Base-by-base conservation (phyloP, 2,329 filamentous ascomycete genomes). In the Sporothrix inflata region DNA sequence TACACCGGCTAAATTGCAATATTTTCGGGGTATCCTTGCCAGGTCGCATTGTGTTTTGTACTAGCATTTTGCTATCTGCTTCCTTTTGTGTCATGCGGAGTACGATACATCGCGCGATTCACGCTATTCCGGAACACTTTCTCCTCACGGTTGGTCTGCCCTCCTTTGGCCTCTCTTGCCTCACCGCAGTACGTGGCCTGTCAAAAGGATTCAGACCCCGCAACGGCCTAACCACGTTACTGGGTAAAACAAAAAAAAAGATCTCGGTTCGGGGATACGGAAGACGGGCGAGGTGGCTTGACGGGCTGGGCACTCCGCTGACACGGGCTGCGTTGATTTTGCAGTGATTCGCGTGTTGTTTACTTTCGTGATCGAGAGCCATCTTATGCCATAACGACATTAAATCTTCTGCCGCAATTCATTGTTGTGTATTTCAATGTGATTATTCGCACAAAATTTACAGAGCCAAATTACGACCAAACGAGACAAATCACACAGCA, bases 161-260 rank as follows among this genome's bases (percentile, higher is more conserved):
- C n/a, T 16, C 14, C 45, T 47, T 47, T 19, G 45, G 14, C 45
- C 11, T 47, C 45, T 47, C 8, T 47, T 47, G 12, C 45, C 45
- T 47, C 45, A 21, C 47, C 53, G 24, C 8, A 24, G 51, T 55
- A 30, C 53, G 11, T 30, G 24, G 53, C 53, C 53, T 5, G 53
- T 27, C n/a, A 27, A 24, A 65, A 65, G 21, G 40, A 45, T 8
- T 8, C 38, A 45, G 40, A 65, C 61, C 61, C 61, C 61, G 38
- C 61, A 30, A 11, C 40, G 61, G 38, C 40, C 61, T 65, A 65
- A 47, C 61, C 38, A 65, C 21, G 14, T 30, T 65, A 14, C 40
- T 21, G 61, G 40, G 21, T 47, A 30, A 65, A 65, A 19, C 9
- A 14, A 4, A 21, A 9, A 40, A 12, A 12, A 12, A 42, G 4